Conservation (phyloP, 148 eudicot genomes). For the Cornus suecica region DNA sequence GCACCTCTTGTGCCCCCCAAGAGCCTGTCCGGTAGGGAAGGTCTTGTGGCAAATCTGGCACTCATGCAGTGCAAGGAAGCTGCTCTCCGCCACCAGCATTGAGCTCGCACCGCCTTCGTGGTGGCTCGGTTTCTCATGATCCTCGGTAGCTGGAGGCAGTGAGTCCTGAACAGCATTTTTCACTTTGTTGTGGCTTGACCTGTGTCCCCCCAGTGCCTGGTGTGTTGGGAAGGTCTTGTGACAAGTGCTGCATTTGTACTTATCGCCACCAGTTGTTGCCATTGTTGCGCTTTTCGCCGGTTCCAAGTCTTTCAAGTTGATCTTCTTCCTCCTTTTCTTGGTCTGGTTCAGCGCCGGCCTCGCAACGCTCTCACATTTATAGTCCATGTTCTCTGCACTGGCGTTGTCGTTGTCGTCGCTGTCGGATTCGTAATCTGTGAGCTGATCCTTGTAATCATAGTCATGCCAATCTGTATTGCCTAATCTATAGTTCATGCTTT, state of each 20-base stretch:
- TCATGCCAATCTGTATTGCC: constrained; percentile 1
- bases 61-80: constrained; percentile 5
- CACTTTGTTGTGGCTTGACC: constrained; percentile 45
- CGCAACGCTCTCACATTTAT: neutral
- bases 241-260: constrained; percentile 45
- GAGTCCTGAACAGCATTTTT: neutral
- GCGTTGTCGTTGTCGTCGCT: neutral
- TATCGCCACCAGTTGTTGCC: neutral
- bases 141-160: neutral
- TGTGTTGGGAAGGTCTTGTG: constrained; percentile 33
- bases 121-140: neutral
- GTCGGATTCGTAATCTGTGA: constrained; percentile 3
- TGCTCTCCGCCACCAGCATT: neutral
- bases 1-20: constrained; percentile 48
- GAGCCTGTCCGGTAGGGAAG: constrained; percentile 43
- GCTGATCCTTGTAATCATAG: no score
- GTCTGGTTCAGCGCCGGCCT: neutral
- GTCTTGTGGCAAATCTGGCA: constrained; percentile 32
- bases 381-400: neutral
- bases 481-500: neutral
- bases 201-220: constrained; percentile 63
- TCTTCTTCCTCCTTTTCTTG: constrained; percentile 24
- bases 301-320: constrained; percentile 28
- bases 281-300: neutral
- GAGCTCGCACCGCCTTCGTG: constrained; percentile 5